Base-by-base conservation (phyloP, 2,329 filamentous ascomycete species). In the Paecilomyces fulvus region DNA sequence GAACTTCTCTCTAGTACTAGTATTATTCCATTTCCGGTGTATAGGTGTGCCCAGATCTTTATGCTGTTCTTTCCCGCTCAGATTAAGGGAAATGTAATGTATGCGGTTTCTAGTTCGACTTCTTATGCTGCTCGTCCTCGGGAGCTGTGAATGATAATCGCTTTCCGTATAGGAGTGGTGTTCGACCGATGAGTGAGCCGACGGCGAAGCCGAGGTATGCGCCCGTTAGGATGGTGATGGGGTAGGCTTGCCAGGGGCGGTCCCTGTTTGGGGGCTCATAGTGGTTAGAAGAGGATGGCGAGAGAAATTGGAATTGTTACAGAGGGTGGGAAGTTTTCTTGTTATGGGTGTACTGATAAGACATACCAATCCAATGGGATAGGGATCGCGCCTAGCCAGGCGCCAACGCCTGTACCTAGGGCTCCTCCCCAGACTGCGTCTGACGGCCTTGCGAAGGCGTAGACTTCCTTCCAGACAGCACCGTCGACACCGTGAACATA, bases 231-330 rank as follows among this genome's bases (percentile, higher is more conserved):
- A 99, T 88, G 0, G 94, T 99, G 51, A 97, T 87, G 0, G 94
- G 94, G 89, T 92, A 99, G 72, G 87, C 89, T 82, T 99, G 94
- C 94, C 94, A 99, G 64, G 95, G 91, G n/a, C 94, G 85, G 71
- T 99, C 94, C 81, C 80, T 82, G 60, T 17, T n/a, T 58, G 30
- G 31, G 31, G 17, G 52, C 55, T 2, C 17, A 43, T 8, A 37
- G 33, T 21, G 30, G 31, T 56, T 48, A 57, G 49, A 30, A 28
- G 52, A 49, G 30, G n/a, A 48, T 21, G 21, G 20, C 7, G n/a
- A 12, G 20, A 23, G 23, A 11, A 25, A 28, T 28, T 28, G 4
- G 25, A 7, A 28, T 28, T 7, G 25, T 7, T 28, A 28, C 7
- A 28, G 25, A 28, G 25, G 2, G 25, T 28, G 25, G 25, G 25